Percentiles rank a stretch among this genome's conserved stretches.
phyloP scores from a whole-genome alignment of 2,329 filamentous ascomycete genomes.

The Trichoderma pleuroti region DNA sequence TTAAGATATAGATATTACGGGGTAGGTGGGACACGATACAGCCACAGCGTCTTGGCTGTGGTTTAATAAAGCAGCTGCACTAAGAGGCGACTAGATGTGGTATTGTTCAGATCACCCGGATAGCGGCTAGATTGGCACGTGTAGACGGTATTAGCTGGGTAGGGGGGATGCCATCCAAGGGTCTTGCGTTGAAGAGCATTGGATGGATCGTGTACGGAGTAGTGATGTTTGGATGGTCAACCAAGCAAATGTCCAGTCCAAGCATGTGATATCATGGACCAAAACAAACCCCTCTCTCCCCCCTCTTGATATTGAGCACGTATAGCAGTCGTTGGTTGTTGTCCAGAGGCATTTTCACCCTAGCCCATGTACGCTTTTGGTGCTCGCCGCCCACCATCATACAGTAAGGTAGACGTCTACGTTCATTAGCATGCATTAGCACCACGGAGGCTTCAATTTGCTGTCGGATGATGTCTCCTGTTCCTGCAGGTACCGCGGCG shows the following conservation, averaged over 20 bases:
- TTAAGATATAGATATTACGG: conserved; percentile 10
- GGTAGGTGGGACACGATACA: not conserved
- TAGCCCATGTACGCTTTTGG: not conserved
- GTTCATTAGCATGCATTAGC: conserved; percentile 1
- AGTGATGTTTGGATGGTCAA: not conserved
- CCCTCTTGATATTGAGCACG: not conserved
- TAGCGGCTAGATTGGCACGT: conserved; percentile 12
- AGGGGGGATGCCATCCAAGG: not conserved
- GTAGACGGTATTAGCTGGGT: not conserved
- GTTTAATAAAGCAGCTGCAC: not conserved
- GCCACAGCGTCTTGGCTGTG: not conserved
- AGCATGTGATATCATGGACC: not conserved
- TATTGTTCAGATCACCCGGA: not conserved
- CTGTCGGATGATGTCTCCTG: conserved; percentile 9
- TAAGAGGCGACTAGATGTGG: not conserved
- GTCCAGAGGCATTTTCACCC: not conserved
- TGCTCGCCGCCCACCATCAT: not conserved
- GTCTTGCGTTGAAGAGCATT: not conserved
- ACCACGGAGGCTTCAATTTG: not conserved
- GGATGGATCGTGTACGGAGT: not conserved
- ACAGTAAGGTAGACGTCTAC: not conserved
- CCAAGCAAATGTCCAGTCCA: not conserved
- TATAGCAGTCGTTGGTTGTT: not conserved
- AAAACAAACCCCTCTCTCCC: not conserved
- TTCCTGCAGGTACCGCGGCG: conserved; percentile 17